phyloP scores from a whole-genome alignment of 805 yeast genomes.

The Brettanomyces custersianus region DNA sequence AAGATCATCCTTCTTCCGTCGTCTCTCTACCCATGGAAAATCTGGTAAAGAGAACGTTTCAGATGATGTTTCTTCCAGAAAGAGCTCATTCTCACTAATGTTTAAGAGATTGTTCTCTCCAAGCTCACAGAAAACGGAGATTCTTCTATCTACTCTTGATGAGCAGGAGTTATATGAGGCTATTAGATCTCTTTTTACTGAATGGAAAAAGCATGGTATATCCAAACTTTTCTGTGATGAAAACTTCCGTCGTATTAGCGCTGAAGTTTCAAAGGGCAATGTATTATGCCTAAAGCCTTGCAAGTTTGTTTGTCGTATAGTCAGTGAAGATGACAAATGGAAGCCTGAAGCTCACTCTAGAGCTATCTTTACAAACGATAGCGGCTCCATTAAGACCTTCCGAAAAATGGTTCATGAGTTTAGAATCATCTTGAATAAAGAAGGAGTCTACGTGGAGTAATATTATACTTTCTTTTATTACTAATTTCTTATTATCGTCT shows the following conservation, averaged over 20 bases:
- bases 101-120: slow-evolving; percentile 34
- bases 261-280: slow-evolving; percentile 53
- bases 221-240: slow-evolving; percentile 42
- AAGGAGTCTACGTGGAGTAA: slow-evolving; percentile 39
- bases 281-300: slow-evolving; percentile 56
- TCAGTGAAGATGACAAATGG: slow-evolving; percentile 28
- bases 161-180: slow-evolving; percentile 56
- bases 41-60: slow-evolving; percentile 8
- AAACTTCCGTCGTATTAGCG: slow-evolving; percentile 39
- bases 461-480: neutral
- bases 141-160: slow-evolving; percentile 26
- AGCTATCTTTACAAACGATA: slow-evolving; percentile 49
- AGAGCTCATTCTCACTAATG: slow-evolving; percentile 31
- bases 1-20: slow-evolving; percentile 22
- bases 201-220: slow-evolving; percentile 68
- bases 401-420: slow-evolving; percentile 52
- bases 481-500: neutral
- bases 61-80: slow-evolving; percentile 6
- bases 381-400: slow-evolving; percentile 59
- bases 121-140: slow-evolving; percentile 14
- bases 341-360: slow-evolving; percentile 28
- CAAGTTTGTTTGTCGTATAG: slow-evolving; percentile 48
- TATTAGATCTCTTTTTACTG: slow-evolving; percentile 46
- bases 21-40: slow-evolving; percentile 3
- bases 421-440: slow-evolving; percentile 55